Base-by-base conservation (phyloP, 148 eudicot species). In the Euryodendron excelsum region DNA sequence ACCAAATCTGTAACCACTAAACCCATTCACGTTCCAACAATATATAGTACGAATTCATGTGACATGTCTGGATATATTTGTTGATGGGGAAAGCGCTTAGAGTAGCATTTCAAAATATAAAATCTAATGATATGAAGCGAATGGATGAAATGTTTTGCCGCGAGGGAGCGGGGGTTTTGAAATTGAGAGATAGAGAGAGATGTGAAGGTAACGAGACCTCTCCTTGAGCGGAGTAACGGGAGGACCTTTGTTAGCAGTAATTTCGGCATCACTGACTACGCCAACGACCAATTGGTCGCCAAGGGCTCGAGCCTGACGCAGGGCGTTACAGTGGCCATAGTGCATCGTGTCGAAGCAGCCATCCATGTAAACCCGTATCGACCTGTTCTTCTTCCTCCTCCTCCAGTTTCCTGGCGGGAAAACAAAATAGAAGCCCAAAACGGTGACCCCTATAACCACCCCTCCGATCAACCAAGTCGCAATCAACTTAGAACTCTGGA, bases 301-400 rank as follows among this genome's bases (percentile, higher is more conserved):
- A 48, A 94, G 89, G 31, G 95, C 97, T 33, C 95, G 89, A 27
- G 98, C 98, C 84, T 94, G 98, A 1, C 98, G 88, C 47, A 92
- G 95, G 50, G 98, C 98, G 79, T 94, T 94, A 79, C 97, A 94
- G 76, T 94, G 97, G 10, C 95, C 98, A 60, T 92, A 94, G 78
- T 94, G 98, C 98, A 94, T 94, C 98, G 92, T 92, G 72, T 94
- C 98, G 72, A 94, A 94, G 77, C 98, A 94, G 0, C 98, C 98
- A 76, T 94, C 98, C 98, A 94, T 94, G 69, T 94, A 94, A 2
- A 94, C 97, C 50, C 97, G 79, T 60, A 92, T 72, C 5, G 93
- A 94, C 72, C 83, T 85, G 61, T 88, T 92, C 83, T 89, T 92
- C 87, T 78, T 91, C 79, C 64, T 84, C 69, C 59, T 86, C 23